Conservation (phyloP, 73 alveolate species). For the Tetrahymena elliotti region DNA sequence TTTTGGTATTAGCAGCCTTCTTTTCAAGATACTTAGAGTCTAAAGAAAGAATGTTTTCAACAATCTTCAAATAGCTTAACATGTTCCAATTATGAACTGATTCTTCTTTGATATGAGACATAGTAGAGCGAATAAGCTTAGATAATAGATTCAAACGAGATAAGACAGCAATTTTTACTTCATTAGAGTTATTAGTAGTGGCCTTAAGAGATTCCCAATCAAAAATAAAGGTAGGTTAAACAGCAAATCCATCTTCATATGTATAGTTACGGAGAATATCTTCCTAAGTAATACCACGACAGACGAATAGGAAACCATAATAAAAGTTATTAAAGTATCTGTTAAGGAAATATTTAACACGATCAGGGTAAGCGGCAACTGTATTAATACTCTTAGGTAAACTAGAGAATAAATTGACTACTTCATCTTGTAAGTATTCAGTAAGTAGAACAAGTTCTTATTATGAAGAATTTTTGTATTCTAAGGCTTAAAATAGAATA, state of each 20-base stretch:
- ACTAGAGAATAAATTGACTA: background rate
- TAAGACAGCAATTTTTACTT: background rate
- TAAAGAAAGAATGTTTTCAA: background rate
- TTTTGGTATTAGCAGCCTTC: background rate
- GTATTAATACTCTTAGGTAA: background rate
- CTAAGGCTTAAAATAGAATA: background rate
- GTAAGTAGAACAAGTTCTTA: background rate
- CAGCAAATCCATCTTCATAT: background rate
- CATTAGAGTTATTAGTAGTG: background rate
- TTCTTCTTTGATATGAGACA: background rate
- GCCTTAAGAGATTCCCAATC: constrained; percentile 1
- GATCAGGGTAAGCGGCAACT: background rate
- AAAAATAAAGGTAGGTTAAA: background rate
- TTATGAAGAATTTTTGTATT: background rate
- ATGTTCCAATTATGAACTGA: background rate
- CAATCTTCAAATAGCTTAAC: background rate
- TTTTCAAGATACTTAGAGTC: background rate
- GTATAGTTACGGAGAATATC: background rate
- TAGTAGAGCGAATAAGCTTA: background rate
- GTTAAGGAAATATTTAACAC: background rate
- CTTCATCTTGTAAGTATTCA: background rate
- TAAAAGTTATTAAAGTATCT: background rate
- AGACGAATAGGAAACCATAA: background rate
- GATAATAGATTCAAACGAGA: background rate
- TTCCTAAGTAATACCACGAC: background rate